Conservation (phyloP, 169 alveolate genomes). For the Plasmodium vivax region DNA sequence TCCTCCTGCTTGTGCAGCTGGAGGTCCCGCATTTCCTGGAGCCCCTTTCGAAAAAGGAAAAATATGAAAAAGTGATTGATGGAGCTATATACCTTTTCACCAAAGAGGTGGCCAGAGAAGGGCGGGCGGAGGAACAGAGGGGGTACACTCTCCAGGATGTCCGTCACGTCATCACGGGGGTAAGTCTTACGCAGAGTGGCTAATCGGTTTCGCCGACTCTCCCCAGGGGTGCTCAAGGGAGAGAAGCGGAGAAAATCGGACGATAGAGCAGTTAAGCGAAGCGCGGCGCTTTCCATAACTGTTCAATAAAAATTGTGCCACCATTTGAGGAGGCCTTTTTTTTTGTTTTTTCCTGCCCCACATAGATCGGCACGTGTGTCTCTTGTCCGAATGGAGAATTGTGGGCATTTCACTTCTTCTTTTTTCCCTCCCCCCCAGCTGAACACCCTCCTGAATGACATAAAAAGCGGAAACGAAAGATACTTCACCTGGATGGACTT, state of each 20-base stretch:
- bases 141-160: constrained; percentile 19
- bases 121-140: constrained; percentile 2
- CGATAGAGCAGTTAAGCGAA: no score
- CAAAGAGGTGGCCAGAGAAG: constrained; percentile 4
- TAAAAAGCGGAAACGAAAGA: background rate
- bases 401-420: background rate
- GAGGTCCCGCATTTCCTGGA: constrained; percentile 37
- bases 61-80: constrained; percentile 46
- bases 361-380: background rate
- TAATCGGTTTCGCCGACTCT: background rate
- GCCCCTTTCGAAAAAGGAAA: background rate
- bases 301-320: no score
- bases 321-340: background rate
- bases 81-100: constrained; percentile 13
- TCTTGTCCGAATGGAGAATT: background rate
- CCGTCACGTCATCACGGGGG: constrained; percentile 11
- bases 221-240: no score
- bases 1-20: constrained; percentile 39
- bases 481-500: constrained; percentile 49
- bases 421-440: background rate
- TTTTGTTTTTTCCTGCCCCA: background rate
- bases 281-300: no score
- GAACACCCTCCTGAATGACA: background rate
- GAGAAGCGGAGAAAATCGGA: no score
- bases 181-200: background rate